These are phyloP conservation scores for Amylocystis lapponica DNA, from an alignment of 768 basidiomycete genomes.

Conservation along the genomic window DNA sequence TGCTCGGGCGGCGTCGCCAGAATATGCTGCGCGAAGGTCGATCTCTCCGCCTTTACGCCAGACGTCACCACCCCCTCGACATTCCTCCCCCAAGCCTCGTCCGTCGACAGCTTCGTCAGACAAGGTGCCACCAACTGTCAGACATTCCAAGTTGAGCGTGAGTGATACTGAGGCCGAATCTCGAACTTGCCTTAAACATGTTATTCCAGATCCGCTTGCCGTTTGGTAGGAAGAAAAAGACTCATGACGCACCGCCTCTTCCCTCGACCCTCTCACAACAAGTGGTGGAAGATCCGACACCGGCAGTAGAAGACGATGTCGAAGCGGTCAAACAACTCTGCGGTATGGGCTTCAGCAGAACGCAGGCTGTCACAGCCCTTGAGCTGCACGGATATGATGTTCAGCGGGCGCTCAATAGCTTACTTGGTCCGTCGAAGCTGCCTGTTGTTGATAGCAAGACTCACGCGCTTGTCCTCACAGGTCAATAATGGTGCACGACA, in stretches of 20 bases:
- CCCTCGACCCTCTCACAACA: constrained; percentile 26
- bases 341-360: constrained; percentile 86
- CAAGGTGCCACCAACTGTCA: constrained; percentile 46
- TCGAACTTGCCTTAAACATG: constrained; percentile 2
- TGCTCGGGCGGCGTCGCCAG: constrained; percentile 22
- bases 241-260: constrained; percentile 43
- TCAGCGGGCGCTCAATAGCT: constrained; percentile 66
- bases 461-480: too few species aligned
- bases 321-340: constrained; percentile 74
- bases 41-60: constrained; percentile 44
- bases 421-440: constrained; percentile 51
- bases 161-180: constrained; percentile 28
- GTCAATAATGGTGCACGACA: too few species aligned
- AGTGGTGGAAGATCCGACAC: constrained; percentile 41
- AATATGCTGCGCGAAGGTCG: constrained; percentile 13
- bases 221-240: constrained; percentile 72
- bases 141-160: constrained; percentile 75
- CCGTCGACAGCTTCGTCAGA: constrained; percentile 52
- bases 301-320: constrained; percentile 64
- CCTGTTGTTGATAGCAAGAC: background rate
- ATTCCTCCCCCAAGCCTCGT: constrained; percentile 51
- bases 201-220: constrained; percentile 63
- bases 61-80: constrained; percentile 48
- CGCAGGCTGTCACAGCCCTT: constrained; percentile 76
- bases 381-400: constrained; percentile 84